Evolutionary conservation across 371 early-diverging fungal genomes (phyloP).

Genomic region (Funneliformis caledonium): DNA sequence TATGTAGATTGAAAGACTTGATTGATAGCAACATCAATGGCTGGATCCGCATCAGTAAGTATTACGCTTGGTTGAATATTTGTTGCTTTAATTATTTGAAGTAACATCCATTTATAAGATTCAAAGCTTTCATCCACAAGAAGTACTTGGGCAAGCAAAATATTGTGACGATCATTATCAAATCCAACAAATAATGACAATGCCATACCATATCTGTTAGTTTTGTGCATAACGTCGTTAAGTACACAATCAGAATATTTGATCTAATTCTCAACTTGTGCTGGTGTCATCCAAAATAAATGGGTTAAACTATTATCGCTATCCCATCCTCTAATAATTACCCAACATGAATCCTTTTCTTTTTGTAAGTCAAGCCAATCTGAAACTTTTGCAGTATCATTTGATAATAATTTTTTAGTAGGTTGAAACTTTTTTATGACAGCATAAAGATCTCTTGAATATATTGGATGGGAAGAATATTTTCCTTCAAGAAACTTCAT

Average conservation of each 20-base stretch:
- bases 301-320: neutral
- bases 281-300: neutral
- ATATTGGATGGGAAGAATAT: neutral
- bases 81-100: neutral
- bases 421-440: no score
- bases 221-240: neutral
- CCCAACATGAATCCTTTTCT: neutral
- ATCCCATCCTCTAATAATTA: neutral
- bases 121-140: neutral
- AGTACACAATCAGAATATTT: neutral
- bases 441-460: no score
- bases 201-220: constrained; percentile 1
- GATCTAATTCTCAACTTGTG: neutral
- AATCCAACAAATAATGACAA: constrained; percentile 2
- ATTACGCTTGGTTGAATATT: neutral
- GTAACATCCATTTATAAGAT: neutral
- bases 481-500: neutral
- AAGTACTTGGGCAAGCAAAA: neutral
- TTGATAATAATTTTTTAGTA: no score
- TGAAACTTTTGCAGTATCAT: neutral
- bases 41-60: constrained; percentile 4
- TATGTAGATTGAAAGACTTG: neutral
- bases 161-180: no score
- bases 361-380: neutral
- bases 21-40: neutral